Base-by-base conservation (phyloP, 371 early-diverging fungal species). In the Mucor irregularis region DNA sequence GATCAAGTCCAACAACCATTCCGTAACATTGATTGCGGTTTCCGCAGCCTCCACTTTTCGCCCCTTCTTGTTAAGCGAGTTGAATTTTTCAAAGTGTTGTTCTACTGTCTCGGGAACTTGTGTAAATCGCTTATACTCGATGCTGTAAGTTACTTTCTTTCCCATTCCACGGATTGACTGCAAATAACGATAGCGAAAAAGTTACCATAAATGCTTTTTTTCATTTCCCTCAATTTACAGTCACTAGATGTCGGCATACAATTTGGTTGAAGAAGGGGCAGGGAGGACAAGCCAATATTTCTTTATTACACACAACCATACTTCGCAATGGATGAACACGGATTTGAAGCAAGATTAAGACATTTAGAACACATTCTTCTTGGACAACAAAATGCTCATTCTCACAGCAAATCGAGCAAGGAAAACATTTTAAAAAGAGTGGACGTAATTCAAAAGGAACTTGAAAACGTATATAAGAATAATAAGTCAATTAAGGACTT, bases 401-500 rank as follows among this genome's bases (percentile, higher is more conserved):
- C 44, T 19, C 5, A 44, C n/a, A n/a, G n/a, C 42, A 55, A 50
- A 30, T 9, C 17, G 16, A 44, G 35, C 2, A 40, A 56, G 11
- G 53, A 53, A 2, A 45, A 56, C 0, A 17, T 70, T 33, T 33
- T 55, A 16, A 62, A 70, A 26, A 63, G 77, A 21, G 42, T 73
- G 2, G 54, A 61, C 10, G 35, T 24, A 0, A 14, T 78, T 11
- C 52, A 61, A 48, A 74, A 66, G 45, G 73, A 70, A 45, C 38
- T 78, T 1, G 45, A 73, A 8, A 46, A 43, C 8, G 48, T 73
- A 6, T 74, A 69, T 35, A 64, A 66, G 13, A 56, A 65, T 39
- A 70, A 74, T 53, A 84, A 78, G 31, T 34, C 70, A 6, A 68
- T 78, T n/a, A 69, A 78, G 22, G 78, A 78, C 29, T 84, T 84